A percentile compares a stretch with the other conserved stretches of the same genome.
These are phyloP conservation scores for Podochytrium sp. DNA, from an alignment of 192 early-diverging fungal species.

Conservation along the genomic window DNA sequence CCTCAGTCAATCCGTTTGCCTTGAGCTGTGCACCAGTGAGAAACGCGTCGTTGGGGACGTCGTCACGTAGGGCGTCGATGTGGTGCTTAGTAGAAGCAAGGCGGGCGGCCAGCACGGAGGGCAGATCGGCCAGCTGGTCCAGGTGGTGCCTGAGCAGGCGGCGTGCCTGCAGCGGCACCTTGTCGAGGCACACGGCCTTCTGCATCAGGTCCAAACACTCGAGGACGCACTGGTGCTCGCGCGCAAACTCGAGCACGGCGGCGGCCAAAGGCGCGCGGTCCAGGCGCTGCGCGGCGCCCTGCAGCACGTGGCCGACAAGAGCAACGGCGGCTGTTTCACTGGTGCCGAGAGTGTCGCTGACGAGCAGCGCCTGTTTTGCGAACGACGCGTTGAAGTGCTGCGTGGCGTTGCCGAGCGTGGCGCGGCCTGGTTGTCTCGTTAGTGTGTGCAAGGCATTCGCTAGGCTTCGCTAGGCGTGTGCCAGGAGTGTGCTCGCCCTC, in stretches of 20 bases:
- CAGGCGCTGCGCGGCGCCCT: slow-evolving; percentile 13
- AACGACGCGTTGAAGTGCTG: slow-evolving; percentile 66
- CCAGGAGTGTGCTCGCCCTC: background rate
- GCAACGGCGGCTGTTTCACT: slow-evolving; percentile 77
- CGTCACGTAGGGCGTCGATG: slow-evolving; percentile 17
- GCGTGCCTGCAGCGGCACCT: slow-evolving; percentile 5
- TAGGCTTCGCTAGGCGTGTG: no score
- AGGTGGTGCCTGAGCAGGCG: slow-evolving; percentile 3
- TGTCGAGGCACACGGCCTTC: background rate
- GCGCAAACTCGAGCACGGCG: background rate
- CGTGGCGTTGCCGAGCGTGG: slow-evolving; percentile 23
- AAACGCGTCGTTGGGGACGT: background rate
- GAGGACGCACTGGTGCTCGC: background rate
- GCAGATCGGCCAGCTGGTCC: background rate
- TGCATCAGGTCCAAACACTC: slow-evolving; percentile 24
- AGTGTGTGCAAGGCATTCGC: no score
- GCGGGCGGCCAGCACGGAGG: background rate
- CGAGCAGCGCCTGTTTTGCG: slow-evolving; percentile 59
- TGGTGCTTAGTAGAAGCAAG: background rate
- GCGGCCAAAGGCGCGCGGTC: slow-evolving; percentile 10
- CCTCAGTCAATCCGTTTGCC: background rate
- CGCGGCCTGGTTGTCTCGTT: background rate
- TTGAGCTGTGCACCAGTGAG: slow-evolving; percentile 29
- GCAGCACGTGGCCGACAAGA: slow-evolving; percentile 48
- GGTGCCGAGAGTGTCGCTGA: slow-evolving; percentile 81